Conservation (phyloP, 1,284 basidiomycete genomes). For the Leccinum fallax region DNA sequence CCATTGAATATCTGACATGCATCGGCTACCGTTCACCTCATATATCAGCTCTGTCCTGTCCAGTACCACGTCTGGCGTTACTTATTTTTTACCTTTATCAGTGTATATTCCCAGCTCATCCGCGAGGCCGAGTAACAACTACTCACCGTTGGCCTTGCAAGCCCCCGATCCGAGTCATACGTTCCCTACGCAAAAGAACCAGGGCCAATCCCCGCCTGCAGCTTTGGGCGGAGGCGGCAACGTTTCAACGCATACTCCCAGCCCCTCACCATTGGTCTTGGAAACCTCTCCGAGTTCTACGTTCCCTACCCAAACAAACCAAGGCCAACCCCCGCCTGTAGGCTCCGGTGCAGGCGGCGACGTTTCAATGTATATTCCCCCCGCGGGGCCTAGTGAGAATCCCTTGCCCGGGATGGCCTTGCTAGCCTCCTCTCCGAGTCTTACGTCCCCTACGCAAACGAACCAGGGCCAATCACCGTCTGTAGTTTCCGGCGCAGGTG, state of each 20-base stretch:
- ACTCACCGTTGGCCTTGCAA: neutral
- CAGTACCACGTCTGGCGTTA: neutral
- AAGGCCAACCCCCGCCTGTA: slow-evolving; percentile 15
- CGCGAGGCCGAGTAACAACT: neutral
- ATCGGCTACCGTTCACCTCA: neutral
- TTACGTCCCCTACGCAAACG: neutral
- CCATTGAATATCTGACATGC: neutral
- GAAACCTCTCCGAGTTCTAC: neutral
- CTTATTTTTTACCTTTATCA: slow-evolving; percentile 1
- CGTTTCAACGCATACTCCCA: slow-evolving; percentile 34
- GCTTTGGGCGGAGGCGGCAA: slow-evolving; percentile 27
- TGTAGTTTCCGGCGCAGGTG: neutral
- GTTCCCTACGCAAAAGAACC: slow-evolving; percentile 2
- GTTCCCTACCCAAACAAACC: slow-evolving; percentile 2
- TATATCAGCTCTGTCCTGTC: neutral
- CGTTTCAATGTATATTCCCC: no score
- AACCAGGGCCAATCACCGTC: neutral
- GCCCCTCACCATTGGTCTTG: neutral
- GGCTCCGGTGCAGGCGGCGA: no score
- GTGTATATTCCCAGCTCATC: neutral
- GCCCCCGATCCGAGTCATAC: neutral
- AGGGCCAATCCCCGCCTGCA: slow-evolving; percentile 15
- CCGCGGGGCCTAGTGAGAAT: no score
- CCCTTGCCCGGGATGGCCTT: neutral
- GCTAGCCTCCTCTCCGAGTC: neutral